A percentile compares a stretch with the other conserved stretches of the same genome.
Conservation (phyloP, 352 stramenopile species). For the Phytophthora rubi region DNA sequence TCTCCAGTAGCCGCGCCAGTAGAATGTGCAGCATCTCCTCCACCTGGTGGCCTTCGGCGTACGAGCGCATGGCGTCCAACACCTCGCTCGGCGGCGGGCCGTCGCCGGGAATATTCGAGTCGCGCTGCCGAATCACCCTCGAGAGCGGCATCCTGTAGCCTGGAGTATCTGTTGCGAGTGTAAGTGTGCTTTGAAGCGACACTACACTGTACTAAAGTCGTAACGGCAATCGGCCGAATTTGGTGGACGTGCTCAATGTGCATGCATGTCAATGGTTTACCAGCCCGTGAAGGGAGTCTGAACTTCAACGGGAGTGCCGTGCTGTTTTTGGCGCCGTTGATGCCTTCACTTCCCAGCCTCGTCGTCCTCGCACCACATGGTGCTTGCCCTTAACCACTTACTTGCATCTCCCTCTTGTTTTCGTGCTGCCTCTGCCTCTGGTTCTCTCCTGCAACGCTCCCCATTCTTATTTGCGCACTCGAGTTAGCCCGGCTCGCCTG, state of each 20-base stretch:
- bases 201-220: neutral
- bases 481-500: neutral
- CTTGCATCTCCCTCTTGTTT: conserved; percentile 18
- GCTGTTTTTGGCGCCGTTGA: neutral
- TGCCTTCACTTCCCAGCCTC: conserved; percentile 10
- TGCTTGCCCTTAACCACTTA: conserved; percentile 21
- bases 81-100: conserved; percentile 39
- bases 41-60: conserved; percentile 64
- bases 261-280: neutral
- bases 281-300: conserved; percentile 18
- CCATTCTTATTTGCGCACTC: conserved; percentile 26
- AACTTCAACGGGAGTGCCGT: conserved; percentile 16
- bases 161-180: neutral
- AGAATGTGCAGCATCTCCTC: conserved; percentile 71
- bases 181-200: conserved; percentile 12
- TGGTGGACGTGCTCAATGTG: no score
- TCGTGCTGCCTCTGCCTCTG: conserved; percentile 18
- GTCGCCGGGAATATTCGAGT: conserved; percentile 23
- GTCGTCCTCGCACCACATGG: conserved; percentile 39
- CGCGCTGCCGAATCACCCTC: conserved; percentile 42
- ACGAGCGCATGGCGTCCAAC: conserved; percentile 63
- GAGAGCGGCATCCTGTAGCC: conserved; percentile 33
- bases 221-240: neutral
- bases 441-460: neutral
- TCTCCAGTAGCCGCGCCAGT: conserved; percentile 60